Conservation (phyloP, 495 filamentous ascomycete species). For the Aspergillus bertholletiae region DNA sequence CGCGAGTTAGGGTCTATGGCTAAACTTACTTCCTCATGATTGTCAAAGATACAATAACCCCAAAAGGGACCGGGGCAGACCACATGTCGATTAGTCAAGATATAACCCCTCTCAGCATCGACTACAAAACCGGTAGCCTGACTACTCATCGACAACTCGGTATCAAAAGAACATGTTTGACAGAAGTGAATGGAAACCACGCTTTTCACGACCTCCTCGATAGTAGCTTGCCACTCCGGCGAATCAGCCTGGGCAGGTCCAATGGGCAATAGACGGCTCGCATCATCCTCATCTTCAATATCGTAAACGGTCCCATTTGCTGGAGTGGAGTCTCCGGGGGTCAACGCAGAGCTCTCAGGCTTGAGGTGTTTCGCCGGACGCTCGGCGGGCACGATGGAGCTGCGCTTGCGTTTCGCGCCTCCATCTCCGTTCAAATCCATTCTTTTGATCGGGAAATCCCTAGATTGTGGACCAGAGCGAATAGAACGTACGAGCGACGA, state of each 20-base stretch:
- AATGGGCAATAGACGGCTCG: slow-evolving; percentile 33
- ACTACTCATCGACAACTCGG: slow-evolving; percentile 84
- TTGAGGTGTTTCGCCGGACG: slow-evolving; percentile 56
- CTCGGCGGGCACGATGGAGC: slow-evolving; percentile 44
- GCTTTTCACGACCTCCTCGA: slow-evolving; percentile 86
- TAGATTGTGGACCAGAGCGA: not conserved
- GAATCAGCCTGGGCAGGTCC: slow-evolving; percentile 67
- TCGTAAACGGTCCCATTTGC: slow-evolving; percentile 48
- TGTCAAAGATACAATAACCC: slow-evolving; percentile 97
- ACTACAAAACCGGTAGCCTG: slow-evolving; percentile 98
- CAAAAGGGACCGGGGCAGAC: slow-evolving; percentile 97
- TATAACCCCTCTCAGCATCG: slow-evolving; percentile 89
- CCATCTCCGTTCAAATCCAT: slow-evolving; percentile 54
- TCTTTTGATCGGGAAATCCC: slow-evolving; percentile 12
- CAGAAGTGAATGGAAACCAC: slow-evolving; percentile 99
- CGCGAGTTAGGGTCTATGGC: not conserved
- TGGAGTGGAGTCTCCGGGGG: slow-evolving; percentile 42
- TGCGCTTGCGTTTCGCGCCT: slow-evolving; percentile 60
- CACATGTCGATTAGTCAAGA: slow-evolving; percentile 88
- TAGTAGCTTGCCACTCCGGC: slow-evolving; percentile 94
- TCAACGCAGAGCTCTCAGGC: slow-evolving; percentile 40
- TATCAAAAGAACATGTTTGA: slow-evolving; percentile 97
- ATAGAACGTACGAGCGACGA: slow-evolving; percentile 10
- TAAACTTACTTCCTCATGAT: slow-evolving; percentile 75
- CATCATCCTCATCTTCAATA: slow-evolving; percentile 47